Conservation (phyloP, 306 rosid species). For the Ceratonia siliqua region DNA sequence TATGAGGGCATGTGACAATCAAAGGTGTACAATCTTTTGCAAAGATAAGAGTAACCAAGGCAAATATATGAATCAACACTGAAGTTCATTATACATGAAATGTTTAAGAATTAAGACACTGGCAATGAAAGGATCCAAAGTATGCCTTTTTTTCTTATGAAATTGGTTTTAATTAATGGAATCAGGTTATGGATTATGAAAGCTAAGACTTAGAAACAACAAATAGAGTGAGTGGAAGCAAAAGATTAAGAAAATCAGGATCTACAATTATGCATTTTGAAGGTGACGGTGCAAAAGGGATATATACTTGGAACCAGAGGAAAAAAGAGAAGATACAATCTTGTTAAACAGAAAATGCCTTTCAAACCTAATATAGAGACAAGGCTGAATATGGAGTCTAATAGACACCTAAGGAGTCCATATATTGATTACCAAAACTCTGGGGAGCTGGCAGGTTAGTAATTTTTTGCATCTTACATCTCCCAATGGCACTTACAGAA, state of each 20-base stretch:
- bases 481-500: not conserved
- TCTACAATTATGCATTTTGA: not conserved
- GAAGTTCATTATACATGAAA: not conserved
- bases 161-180: not conserved
- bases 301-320: not conserved
- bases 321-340: not conserved
- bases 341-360: not conserved
- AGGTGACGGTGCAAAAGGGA: not conserved
- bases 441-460: not conserved
- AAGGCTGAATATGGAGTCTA: not conserved
- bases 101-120: not conserved
- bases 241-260: not conserved
- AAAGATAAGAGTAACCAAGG: not conserved
- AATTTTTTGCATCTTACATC: not conserved
- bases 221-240: not conserved
- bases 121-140: slow-evolving; percentile 2
- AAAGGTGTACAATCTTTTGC: not conserved
- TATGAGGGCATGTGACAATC: not conserved
- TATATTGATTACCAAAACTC: not conserved
- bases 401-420: not conserved
- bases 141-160: not conserved
- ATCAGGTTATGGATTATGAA: not conserved
- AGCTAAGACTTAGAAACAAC: not conserved
- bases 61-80: not conserved
- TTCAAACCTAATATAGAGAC: not conserved